These are phyloP conservation scores for Elaeis oleifera DNA, from an alignment of 202 grass and related monocot species.

Conservation along the genomic window DNA sequence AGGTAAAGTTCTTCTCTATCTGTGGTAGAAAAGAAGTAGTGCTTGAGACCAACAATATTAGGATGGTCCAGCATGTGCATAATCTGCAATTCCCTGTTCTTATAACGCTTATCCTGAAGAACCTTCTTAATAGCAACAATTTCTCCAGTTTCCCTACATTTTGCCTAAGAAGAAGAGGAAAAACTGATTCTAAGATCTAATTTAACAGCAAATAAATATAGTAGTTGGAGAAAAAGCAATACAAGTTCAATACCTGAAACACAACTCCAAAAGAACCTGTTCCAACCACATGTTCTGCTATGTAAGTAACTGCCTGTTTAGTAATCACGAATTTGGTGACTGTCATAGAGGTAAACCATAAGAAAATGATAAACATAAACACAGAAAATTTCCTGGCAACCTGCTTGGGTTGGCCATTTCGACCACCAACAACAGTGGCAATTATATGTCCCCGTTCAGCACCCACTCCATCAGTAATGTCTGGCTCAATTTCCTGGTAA, in stretches of 20 bases:
- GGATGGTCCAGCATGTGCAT: conserved; percentile 99
- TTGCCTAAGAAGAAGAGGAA: conserved; percentile 53
- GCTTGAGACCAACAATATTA: conserved; percentile 80
- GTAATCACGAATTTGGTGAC: conserved; percentile 22
- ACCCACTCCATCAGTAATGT: conserved; percentile 44
- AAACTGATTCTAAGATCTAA: background rate
- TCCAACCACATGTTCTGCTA: conserved; percentile 91
- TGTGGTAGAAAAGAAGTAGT: conserved; percentile 93
- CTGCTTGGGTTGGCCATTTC: conserved; percentile 80
- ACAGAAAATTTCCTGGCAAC: conserved; percentile 13
- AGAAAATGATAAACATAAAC: conserved; percentile 9
- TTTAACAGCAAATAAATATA: too few relatives aligned
- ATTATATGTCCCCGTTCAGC: conserved; percentile 59
- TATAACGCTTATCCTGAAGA: conserved; percentile 97
- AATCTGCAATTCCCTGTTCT: conserved; percentile 92
- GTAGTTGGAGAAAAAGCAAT: conserved; percentile 9
- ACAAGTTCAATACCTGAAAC: conserved; percentile 55
- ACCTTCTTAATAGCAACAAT: conserved; percentile 95
- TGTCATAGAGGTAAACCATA: background rate
- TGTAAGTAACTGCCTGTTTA: conserved; percentile 71
- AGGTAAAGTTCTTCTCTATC: conserved; percentile 87
- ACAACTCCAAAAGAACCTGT: conserved; percentile 96
- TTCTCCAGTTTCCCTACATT: conserved; percentile 97
- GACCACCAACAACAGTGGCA: conserved; percentile 48
- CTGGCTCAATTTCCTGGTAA: conserved; percentile 54